Evolutionary conservation across 176 grass and related monocot species (phyloP), one percentile per base, ranked within the genome.

Genomic region (Themeda triandra): DNA sequence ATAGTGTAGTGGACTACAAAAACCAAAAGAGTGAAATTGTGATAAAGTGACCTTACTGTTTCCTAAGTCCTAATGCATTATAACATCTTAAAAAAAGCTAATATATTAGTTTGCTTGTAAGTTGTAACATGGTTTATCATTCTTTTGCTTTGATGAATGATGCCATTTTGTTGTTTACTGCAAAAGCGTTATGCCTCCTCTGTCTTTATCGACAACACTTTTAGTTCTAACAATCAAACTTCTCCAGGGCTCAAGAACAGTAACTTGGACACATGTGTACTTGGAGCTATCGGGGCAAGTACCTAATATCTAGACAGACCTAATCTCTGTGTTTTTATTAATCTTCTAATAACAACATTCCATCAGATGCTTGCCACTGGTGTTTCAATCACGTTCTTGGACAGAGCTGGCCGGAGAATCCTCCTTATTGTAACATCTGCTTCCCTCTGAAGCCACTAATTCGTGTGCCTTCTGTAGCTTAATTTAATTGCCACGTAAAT

Each of bases 221-320:
- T 18, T 72, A 13, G 66, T 73, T 11, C 18, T 83, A 41, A 86
- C 46, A 79, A 60, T 30, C 59, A 83, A 80, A 35, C 6, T 46
- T 88, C 66, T 89, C 91, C 83, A 95, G 96, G 96, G 27, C 75
- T 99, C 54, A 96, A 81, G 58, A 69, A 99, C 91, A 89, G 96
- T 89, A 72, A 96, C 71, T 80, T 96, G 72, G 93, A 93, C n/a
- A 96, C 96, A 84, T 89, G 71, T 89, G 91, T 80, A 76, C 93
- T 99, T 91, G 96, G 96, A 54, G 93, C 83, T 83, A 99, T 99
- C 81, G 91, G 92, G 93, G 93, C 95, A 77, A 58, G 54, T 77
- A 78, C 45, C 49, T 69, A 33, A 24, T 72, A 88, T 54, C 39
- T 69, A 27, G 32, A 13, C 30, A 75, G 19, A 53, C 31, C 6